These are phyloP conservation scores for Suillus brevipes DNA, from an alignment of 768 basidiomycete species.

Conservation along the genomic window DNA sequence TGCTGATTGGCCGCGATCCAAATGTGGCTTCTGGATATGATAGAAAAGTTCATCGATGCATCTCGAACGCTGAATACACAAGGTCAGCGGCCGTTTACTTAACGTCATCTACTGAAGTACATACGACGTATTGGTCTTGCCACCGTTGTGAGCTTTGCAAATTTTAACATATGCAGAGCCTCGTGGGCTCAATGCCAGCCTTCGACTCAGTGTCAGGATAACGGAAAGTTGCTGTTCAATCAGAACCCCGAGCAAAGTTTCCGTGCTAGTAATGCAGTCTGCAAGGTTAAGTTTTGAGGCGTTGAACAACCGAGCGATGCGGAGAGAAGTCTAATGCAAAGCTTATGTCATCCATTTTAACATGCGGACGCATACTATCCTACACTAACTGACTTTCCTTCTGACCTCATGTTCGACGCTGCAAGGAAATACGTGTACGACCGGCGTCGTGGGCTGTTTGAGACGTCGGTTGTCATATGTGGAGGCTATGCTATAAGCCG, in stretches of 20 bases:
- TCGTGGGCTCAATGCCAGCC: neutral
- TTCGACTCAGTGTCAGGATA: neutral
- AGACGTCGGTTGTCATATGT: conserved; percentile 53
- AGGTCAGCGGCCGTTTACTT: too few relatives aligned
- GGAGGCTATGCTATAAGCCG: conserved; percentile 61
- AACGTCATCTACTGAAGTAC: too few relatives aligned
- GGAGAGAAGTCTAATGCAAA: neutral
- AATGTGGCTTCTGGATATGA: too few relatives aligned
- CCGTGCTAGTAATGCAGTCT: neutral
- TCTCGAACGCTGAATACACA: too few relatives aligned
- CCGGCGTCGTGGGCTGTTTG: conserved; percentile 46
- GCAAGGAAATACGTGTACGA: conserved; percentile 50
- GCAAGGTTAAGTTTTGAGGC: neutral
- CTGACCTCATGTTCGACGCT: conserved; percentile 40
- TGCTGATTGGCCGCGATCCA: too few relatives aligned
- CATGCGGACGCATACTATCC: neutral
- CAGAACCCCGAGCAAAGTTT: neutral
- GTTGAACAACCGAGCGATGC: neutral
- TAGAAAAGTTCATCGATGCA: too few relatives aligned
- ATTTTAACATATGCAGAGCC: too few relatives aligned
- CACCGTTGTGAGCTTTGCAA: too few relatives aligned
- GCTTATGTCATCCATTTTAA: neutral
- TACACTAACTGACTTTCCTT: neutral
- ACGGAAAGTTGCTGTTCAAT: neutral
- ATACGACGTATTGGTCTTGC: too few relatives aligned